Percentiles rank a stretch among this genome's conserved stretches.
Conservation (phyloP, 176 grass and related monocot genomes). For the Neostapfia colusana region DNA sequence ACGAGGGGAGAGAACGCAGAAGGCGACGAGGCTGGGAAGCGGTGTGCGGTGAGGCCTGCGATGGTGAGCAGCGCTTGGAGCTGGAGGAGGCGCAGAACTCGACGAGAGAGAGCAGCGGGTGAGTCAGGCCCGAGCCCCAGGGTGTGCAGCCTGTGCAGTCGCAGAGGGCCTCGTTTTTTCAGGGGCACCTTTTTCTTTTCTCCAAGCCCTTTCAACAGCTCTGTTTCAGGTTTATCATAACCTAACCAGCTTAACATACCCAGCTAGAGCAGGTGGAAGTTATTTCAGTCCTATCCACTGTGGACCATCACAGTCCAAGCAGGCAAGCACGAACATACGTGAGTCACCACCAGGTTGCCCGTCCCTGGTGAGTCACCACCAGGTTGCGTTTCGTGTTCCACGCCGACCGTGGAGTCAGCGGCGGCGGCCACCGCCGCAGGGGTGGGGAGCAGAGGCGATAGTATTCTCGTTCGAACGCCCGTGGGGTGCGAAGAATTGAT, state of each 20-base stretch:
- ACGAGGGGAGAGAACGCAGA: conserved; percentile 58
- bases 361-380: conserved; percentile 63
- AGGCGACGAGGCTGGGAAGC: conserved; percentile 70
- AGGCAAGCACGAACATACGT: too few relatives aligned
- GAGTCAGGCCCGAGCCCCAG: too few relatives aligned
- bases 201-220: too few relatives aligned
- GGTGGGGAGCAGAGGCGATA: neutral
- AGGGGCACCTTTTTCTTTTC: too few relatives aligned
- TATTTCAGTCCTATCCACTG: too few relatives aligned
- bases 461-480: neutral
- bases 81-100: conserved; percentile 66
- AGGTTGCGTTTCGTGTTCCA: conserved; percentile 78
- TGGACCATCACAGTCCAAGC: too few relatives aligned
- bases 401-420: conserved; percentile 25
- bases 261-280: too few relatives aligned
- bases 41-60: conserved; percentile 52
- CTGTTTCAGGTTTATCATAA: too few relatives aligned
- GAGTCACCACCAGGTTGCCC: too few relatives aligned
- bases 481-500: neutral
- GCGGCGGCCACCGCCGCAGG: neutral
- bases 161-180: too few relatives aligned
- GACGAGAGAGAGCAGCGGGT: conserved; percentile 62
- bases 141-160: too few relatives aligned
- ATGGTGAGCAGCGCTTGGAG: conserved; percentile 63
- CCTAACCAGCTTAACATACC: too few relatives aligned